Evolutionary conservation across 441 rosid genomes (phyloP).

Genomic region (Codiaeum variegatum): DNA sequence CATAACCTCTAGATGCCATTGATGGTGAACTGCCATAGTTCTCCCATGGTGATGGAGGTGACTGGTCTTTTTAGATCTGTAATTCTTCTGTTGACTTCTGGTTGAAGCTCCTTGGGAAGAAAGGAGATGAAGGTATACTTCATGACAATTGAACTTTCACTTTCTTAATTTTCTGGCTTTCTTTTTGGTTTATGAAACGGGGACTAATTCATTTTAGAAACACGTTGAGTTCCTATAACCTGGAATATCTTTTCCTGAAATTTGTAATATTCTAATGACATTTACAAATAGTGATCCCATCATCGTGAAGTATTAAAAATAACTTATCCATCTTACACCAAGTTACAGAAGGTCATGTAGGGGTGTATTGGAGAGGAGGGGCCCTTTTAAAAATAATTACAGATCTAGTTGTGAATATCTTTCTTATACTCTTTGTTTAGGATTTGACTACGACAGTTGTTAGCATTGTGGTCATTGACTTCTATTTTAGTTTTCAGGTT

Average conservation of each 20-base stretch:
- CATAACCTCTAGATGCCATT: too few relatives aligned
- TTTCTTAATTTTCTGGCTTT: not conserved
- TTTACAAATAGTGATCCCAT: slow-evolving; percentile 44
- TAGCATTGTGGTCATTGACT: not conserved
- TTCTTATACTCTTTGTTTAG: slow-evolving; percentile 4
- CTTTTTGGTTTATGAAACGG: not conserved
- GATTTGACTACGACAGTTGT: not conserved
- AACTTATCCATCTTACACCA: slow-evolving; percentile 61
- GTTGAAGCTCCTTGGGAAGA: too few relatives aligned
- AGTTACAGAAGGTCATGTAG: slow-evolving; percentile 92
- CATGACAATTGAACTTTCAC: not conserved
- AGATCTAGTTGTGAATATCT: slow-evolving; percentile 49
- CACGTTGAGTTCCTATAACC: not conserved
- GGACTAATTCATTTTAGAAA: not conserved
- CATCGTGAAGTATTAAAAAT: slow-evolving; percentile 23
- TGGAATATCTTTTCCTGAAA: slow-evolving; percentile 5
- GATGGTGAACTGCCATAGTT: too few relatives aligned
- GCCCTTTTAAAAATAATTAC: slow-evolving; percentile 66
- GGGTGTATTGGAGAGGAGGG: slow-evolving; percentile 94
- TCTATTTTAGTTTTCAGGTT: slow-evolving; percentile 41
- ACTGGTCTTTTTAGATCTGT: too few relatives aligned
- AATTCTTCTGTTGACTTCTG: too few relatives aligned
- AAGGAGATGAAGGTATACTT: too few relatives aligned
- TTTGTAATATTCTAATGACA: slow-evolving; percentile 3
- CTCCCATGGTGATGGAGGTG: too few relatives aligned